These are phyloP conservation scores for Citrus medica DNA, from an alignment of 345 rosid genomes.

Conservation along the genomic window DNA sequence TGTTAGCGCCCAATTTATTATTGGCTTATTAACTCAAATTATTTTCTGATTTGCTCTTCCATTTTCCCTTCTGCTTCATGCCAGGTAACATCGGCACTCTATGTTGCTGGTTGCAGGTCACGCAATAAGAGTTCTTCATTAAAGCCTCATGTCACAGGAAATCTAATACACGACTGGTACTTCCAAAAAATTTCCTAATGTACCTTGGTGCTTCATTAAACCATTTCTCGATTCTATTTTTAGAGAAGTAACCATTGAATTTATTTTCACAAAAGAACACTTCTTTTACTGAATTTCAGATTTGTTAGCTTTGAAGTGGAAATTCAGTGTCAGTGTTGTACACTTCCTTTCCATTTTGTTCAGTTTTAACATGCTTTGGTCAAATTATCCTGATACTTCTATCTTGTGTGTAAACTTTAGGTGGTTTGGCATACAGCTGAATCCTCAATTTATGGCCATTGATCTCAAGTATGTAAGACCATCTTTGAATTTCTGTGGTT, in stretches of 20 bases:
- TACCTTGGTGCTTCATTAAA: not conserved
- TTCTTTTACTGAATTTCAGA: not conserved
- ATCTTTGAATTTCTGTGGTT: not conserved
- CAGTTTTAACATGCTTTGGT: not conserved
- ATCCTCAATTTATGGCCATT: conserved; percentile 76
- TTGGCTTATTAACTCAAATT: conserved; percentile 1
- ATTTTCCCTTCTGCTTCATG: conserved; percentile 6
- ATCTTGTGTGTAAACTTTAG: conserved; percentile 33
- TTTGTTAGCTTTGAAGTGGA: not conserved
- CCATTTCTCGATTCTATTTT: not conserved
- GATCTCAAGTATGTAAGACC: conserved; percentile 79
- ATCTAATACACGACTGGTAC: conserved; percentile 78
- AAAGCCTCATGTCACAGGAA: conserved; percentile 74
- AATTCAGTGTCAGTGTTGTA: conserved; percentile 4
- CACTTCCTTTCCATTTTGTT: not conserved
- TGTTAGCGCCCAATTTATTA: not conserved
- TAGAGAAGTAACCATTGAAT: conserved; percentile 1
- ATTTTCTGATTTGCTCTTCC: conserved; percentile 7
- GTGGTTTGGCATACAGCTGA: conserved; percentile 95
- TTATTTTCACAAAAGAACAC: not conserved
- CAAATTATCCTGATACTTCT: conserved; percentile 1
- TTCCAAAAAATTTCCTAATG: not conserved
- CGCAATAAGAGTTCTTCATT: conserved; percentile 55
- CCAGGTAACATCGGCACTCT: conserved; percentile 60
- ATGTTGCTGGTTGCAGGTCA: conserved; percentile 64